phyloP scores from a whole-genome alignment of 163 green algal genomes.

The Volvox carteri region DNA sequence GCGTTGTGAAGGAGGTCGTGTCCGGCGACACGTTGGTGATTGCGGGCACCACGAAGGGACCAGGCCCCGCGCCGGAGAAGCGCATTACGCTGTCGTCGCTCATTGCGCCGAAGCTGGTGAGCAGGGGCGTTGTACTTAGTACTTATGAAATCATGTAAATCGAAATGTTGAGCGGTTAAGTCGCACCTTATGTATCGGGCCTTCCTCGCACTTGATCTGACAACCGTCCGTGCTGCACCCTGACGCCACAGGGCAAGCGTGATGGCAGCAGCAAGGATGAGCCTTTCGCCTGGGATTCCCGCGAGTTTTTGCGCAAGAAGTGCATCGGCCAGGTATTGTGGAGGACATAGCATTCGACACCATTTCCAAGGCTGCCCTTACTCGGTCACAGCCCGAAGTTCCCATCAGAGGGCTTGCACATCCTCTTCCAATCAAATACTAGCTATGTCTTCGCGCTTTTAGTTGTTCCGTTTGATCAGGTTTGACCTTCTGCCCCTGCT shows the following conservation, averaged over 20 bases:
- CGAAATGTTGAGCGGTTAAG: background rate
- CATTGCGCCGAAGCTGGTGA: conserved; percentile 90
- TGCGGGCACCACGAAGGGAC: conserved; percentile 72
- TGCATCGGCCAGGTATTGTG: conserved; percentile 91
- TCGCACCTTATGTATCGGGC: conserved; percentile 1
- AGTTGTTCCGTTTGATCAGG: too few relatives aligned
- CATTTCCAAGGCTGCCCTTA: too few relatives aligned
- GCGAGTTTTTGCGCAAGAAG: conserved; percentile 93
- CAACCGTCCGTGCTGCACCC: background rate
- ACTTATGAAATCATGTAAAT: background rate
- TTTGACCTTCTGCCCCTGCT: too few relatives aligned
- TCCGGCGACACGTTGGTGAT: conserved; percentile 93
- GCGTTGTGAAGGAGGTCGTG: conserved; percentile 90
- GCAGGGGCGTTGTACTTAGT: conserved; percentile 15
- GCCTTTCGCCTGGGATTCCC: conserved; percentile 92
- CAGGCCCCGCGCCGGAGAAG: conserved; percentile 90
- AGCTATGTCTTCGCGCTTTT: too few relatives aligned
- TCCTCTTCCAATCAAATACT: too few relatives aligned
- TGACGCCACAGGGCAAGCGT: conserved; percentile 82
- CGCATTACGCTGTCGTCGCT: conserved; percentile 92
- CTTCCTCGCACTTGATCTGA: background rate
- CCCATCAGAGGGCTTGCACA: too few relatives aligned
- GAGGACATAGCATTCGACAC: too few relatives aligned
- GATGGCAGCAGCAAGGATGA: conserved; percentile 92
- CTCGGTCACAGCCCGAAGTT: too few relatives aligned